These are phyloP conservation scores for Paecilomyces dactylethromorphus DNA, from an alignment of 2,329 filamentous ascomycete species.

Conservation along the genomic window DNA sequence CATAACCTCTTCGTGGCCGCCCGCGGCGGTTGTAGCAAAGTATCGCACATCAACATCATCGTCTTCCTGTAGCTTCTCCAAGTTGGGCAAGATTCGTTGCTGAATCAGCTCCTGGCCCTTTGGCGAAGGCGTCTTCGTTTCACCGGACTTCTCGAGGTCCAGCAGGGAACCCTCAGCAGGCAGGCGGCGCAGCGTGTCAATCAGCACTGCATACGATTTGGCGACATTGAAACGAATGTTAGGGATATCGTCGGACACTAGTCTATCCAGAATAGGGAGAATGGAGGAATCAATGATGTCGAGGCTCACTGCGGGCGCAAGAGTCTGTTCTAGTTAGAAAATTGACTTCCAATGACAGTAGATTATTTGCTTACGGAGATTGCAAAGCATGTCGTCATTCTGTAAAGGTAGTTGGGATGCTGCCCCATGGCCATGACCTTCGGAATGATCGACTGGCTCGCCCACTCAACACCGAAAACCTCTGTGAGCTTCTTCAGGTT, in stretches of 20 bases:
- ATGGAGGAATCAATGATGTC: constrained; percentile 91
- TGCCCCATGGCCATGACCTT: constrained; percentile 98
- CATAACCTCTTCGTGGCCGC: constrained; percentile 47
- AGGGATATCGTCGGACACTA: constrained; percentile 89
- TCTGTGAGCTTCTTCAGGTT: constrained; percentile 98
- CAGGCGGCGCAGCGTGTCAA: constrained; percentile 84
- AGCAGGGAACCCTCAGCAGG: constrained; percentile 83
- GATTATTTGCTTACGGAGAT: constrained; percentile 67
- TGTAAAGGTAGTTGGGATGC: constrained; percentile 97
- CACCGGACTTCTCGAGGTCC: constrained; percentile 73
- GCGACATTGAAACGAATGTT: constrained; percentile 99
- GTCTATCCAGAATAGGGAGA: constrained; percentile 90
- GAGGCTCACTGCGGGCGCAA: constrained; percentile 85
- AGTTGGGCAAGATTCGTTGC: constrained; percentile 76
- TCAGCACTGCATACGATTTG: constrained; percentile 88
- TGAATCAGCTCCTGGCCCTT: constrained; percentile 74
- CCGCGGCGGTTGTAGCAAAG: constrained; percentile 86
- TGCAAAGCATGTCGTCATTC: constrained; percentile 99
- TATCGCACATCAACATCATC: constrained; percentile 97
- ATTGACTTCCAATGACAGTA: constrained; percentile 5
- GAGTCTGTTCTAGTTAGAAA: constrained; percentile 57
- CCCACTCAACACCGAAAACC: constrained; percentile 97
- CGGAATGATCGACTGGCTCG: constrained; percentile 91
- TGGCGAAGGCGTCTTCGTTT: constrained; percentile 51
- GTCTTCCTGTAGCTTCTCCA: constrained; percentile 94